phyloP scores from a whole-genome alignment of 2,329 filamentous ascomycete species.

The Tolypocladium inflatum region DNA sequence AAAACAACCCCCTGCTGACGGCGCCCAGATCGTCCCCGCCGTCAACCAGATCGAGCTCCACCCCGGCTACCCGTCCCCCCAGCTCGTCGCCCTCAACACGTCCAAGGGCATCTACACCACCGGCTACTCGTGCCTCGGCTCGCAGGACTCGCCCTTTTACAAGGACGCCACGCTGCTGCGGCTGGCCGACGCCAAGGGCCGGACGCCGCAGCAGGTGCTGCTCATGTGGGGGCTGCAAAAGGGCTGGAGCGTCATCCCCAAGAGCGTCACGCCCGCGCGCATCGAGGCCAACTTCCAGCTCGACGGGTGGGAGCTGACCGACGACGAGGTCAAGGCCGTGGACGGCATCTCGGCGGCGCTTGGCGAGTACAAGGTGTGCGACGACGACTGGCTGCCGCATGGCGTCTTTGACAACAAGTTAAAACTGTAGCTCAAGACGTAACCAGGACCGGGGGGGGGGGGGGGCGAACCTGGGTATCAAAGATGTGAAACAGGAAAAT shows the following conservation, averaged over 20 bases:
- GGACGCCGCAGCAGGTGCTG: slow-evolving; percentile 66
- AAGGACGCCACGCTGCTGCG: slow-evolving; percentile 54
- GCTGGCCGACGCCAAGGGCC: slow-evolving; percentile 56
- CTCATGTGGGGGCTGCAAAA: slow-evolving; percentile 74
- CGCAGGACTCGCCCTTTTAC: slow-evolving; percentile 59
- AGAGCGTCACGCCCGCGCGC: slow-evolving; percentile 64
- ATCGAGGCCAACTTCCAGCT: slow-evolving; percentile 70
- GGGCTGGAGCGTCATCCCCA: slow-evolving; percentile 77
- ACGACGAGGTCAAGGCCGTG: slow-evolving; percentile 62
- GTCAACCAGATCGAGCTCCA: slow-evolving; percentile 81
- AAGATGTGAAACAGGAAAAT: no score
- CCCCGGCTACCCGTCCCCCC: slow-evolving; percentile 72
- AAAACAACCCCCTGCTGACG: neutral
- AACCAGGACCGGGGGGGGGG: no score
- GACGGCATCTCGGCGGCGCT: slow-evolving; percentile 63
- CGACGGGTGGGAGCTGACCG: slow-evolving; percentile 63
- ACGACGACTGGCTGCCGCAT: slow-evolving; percentile 62
- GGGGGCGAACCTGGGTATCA: neutral
- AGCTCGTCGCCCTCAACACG: slow-evolving; percentile 64
- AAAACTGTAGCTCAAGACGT: slow-evolving; percentile 11
- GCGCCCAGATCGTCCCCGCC: slow-evolving; percentile 43
- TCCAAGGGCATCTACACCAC: slow-evolving; percentile 67
- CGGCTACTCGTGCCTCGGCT: slow-evolving; percentile 66
- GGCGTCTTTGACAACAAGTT: slow-evolving; percentile 79
- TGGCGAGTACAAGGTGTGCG: slow-evolving; percentile 55